Base-by-base conservation (phyloP, 2,329 filamentous ascomycete genomes). In the Trichoderma sp. region DNA sequence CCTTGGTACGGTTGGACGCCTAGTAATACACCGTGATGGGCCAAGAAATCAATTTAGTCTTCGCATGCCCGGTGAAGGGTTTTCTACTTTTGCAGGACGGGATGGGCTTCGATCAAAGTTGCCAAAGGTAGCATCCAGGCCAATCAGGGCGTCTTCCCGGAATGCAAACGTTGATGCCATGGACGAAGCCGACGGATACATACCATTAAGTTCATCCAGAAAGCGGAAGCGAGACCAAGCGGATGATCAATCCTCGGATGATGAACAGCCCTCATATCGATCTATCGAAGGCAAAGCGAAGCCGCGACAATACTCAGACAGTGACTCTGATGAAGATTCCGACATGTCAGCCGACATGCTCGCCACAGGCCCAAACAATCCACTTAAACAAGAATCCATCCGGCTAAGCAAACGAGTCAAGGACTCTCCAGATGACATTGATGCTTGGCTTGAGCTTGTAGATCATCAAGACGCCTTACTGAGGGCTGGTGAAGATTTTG, bases 361-460 rank as follows among this genome's bases (percentile, higher is more conserved):
- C 4, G 75, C 72, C 14, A 59, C 78, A 21, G 77, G 77, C 24
- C 70, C 77, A 10, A 80, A 84, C 61, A 81, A 84, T 35, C 82
- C 85, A 2, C 77, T 86, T 3, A 87, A 83, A 56, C 81, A 84
- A 75, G 86, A 81, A 68, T 88, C 88, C 16, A 83, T 90, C 0
- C 82, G 89, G 63, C 82, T 97, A 8, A 87, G 86, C 3, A 87
- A 85, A 14, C 84, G 78, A 35, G 88, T 93, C 40, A 89, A 91
- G 68, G 83, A 90, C 1, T 78, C 87, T 27, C 92, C 94, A 0
- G 78, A 84, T 6, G 87, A 96, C 74, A 83, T 92, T 24, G 82
- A 89, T 53, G 84, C 88, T 21, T 98, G 95, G 95, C 79, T 96
- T 19, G 84, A 87, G 47, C 83, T 97, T n/a, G 91, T 95, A 57